Conservation (phyloP, 139 green algal species). For the Closterium sp. region DNA sequence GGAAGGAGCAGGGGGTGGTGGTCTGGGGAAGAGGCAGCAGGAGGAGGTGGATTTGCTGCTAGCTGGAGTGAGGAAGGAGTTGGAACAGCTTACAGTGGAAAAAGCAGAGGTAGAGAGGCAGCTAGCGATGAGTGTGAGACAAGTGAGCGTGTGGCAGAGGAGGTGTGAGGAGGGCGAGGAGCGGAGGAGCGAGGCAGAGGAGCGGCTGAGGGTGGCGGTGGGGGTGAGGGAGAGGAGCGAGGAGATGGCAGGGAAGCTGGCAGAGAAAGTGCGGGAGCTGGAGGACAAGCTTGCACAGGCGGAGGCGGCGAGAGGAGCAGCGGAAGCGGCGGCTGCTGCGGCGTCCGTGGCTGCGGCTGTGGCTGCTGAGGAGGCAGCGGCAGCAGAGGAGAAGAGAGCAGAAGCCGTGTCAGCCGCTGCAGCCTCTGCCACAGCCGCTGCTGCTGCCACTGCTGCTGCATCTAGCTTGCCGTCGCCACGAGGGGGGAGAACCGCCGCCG, state of each 20-base stretch:
- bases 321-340: background rate
- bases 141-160: background rate
- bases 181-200: background rate
- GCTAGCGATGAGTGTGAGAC: background rate
- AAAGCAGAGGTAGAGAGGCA: background rate
- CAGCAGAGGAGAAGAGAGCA: background rate
- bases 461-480: background rate
- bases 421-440: background rate
- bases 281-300: constrained; percentile 12
- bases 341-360: background rate
- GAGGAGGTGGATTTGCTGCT: background rate
- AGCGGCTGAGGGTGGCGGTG: background rate
- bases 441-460: background rate
- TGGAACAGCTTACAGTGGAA: background rate
- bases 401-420: background rate
- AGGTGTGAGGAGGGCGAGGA: background rate
- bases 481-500: background rate
- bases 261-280: background rate
- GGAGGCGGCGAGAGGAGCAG: background rate
- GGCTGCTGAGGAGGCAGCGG: background rate
- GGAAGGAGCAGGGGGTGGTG: background rate
- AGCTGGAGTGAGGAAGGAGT: background rate
- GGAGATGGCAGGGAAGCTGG: background rate
- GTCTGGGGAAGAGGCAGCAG: background rate
- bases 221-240: background rate